phyloP scores from a whole-genome alignment of 139 green algal species.

The Chlamydomonas incerta region DNA sequence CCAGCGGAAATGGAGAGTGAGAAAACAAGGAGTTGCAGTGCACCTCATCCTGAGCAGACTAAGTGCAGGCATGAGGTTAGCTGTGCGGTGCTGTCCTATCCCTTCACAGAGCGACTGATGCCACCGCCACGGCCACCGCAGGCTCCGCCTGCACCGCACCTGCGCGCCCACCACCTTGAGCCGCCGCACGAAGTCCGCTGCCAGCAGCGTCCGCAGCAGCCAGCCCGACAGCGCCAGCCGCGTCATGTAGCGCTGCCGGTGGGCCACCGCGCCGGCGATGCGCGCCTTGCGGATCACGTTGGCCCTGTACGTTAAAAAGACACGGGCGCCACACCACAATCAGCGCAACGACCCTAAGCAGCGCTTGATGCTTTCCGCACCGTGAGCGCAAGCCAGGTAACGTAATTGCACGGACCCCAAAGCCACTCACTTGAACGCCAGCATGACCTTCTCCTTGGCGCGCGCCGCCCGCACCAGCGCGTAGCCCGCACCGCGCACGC shows the following conservation, averaged over 20 bases:
- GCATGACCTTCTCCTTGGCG: neutral
- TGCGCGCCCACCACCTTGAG: constrained; percentile 7
- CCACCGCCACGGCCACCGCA: too few species aligned
- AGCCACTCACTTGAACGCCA: constrained; percentile 21
- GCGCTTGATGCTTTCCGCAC: too few species aligned
- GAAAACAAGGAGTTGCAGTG: too few species aligned
- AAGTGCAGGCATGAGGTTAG: too few species aligned
- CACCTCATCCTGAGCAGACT: too few species aligned
- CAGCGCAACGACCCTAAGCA: too few species aligned
- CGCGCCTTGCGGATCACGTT: constrained; percentile 46
- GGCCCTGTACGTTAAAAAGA: constrained; percentile 1
- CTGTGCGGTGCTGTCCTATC: too few species aligned
- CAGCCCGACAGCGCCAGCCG: constrained; percentile 26
- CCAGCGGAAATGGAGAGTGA: too few species aligned
- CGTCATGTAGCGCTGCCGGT: constrained; percentile 3
- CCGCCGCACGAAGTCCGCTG: neutral
- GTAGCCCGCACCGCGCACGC: neutral
- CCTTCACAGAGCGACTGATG: too few species aligned
- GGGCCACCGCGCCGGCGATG: constrained; percentile 12
- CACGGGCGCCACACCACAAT: too few species aligned
- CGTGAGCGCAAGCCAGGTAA: too few species aligned
- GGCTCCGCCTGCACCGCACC: neutral
- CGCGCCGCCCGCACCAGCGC: constrained; percentile 1
- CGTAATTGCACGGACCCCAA: too few species aligned
- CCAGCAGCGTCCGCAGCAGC: constrained; percentile 27